phyloP scores from a whole-genome alignment of 352 stramenopile species.

The Phytophthora sp. region DNA sequence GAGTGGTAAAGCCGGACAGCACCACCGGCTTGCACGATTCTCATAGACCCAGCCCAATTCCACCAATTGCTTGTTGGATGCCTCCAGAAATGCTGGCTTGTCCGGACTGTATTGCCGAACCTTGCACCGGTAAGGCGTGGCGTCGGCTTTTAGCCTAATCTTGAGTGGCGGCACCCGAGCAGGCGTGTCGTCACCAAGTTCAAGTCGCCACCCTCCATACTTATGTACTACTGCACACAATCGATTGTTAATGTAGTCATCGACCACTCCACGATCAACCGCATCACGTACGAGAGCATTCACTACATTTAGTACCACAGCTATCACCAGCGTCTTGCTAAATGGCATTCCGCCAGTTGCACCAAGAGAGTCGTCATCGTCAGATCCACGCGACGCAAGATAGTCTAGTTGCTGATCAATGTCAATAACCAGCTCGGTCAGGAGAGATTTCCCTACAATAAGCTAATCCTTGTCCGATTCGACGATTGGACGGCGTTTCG shows the following conservation, averaged over 20 bases:
- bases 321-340: no score
- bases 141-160: not conserved
- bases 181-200: not conserved
- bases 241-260: slow-evolving; percentile 3
- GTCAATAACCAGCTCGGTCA: slow-evolving; percentile 8
- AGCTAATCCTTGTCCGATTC: no score
- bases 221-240: not conserved
- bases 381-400: not conserved
- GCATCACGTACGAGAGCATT: slow-evolving; percentile 6
- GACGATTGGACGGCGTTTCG: no score
- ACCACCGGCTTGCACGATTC: slow-evolving; percentile 7
- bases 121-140: slow-evolving; percentile 13
- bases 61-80: slow-evolving; percentile 6
- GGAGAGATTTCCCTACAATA: not conserved
- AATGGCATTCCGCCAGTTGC: no score
- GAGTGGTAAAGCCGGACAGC: no score
- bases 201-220: slow-evolving; percentile 7
- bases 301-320: no score
- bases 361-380: no score
- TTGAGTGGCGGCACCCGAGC: slow-evolving; percentile 1
- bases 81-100: slow-evolving; percentile 3
- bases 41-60: slow-evolving; percentile 11
- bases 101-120: slow-evolving; percentile 6
- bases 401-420: slow-evolving; percentile 10
- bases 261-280: slow-evolving; percentile 1